phyloP scores from a whole-genome alignment of 2,329 filamentous ascomycete species.

The Penicillium sp. region DNA sequence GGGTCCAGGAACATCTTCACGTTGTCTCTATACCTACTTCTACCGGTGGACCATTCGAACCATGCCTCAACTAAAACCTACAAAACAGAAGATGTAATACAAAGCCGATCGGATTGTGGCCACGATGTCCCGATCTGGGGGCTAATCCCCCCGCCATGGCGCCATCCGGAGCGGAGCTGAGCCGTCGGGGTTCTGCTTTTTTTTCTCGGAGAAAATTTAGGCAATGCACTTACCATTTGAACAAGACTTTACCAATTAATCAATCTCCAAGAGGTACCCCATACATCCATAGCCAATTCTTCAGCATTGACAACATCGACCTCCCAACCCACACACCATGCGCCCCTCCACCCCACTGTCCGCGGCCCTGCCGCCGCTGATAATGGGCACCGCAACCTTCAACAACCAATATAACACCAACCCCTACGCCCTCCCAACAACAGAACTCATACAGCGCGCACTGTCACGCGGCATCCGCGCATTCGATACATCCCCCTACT shows the following conservation, averaged over 20 bases:
- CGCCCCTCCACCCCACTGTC: conserved; percentile 39
- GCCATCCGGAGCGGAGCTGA: conserved; percentile 25
- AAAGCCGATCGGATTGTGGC: background rate
- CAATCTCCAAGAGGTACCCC: background rate
- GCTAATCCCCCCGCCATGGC: conserved; percentile 24
- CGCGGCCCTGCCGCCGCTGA: conserved; percentile 45
- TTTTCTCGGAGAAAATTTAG: conserved; percentile 1
- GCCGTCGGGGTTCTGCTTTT: background rate
- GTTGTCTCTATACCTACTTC: background rate
- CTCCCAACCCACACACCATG: conserved; percentile 22
- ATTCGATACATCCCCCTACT: conserved; percentile 57
- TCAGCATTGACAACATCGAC: background rate
- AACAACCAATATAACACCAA: conserved; percentile 52
- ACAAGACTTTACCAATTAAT: background rate
- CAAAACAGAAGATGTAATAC: background rate
- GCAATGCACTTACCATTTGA: background rate
- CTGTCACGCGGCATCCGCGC: conserved; percentile 50
- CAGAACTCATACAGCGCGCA: conserved; percentile 49
- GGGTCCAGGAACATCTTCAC: background rate
- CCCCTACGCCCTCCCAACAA: conserved; percentile 51
- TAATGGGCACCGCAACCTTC: conserved; percentile 53
- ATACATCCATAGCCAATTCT: background rate
- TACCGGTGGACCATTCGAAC: background rate
- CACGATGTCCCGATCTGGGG: conserved; percentile 4
- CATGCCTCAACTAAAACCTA: background rate